Conservation (phyloP, 331 rosid genomes). For the Saraca asoca region DNA sequence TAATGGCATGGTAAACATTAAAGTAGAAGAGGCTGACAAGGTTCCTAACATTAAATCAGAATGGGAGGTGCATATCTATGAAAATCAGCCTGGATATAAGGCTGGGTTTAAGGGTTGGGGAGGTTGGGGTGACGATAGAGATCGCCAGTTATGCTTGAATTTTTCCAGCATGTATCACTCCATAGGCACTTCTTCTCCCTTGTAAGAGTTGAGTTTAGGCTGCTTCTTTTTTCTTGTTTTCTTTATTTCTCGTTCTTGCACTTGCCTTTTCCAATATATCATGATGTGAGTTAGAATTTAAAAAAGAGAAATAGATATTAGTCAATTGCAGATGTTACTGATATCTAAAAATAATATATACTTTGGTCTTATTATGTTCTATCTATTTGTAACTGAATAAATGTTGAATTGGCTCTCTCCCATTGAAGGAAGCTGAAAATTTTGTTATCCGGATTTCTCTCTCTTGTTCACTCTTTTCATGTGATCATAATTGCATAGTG, state of each 20-base stretch:
- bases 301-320: constrained; percentile 31
- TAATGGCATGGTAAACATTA: constrained; percentile 60
- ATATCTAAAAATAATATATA: constrained; percentile 14
- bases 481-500: constrained; percentile 11
- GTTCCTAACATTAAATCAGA: constrained; percentile 65
- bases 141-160: constrained; percentile 70
- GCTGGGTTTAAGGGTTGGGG: constrained; percentile 99
- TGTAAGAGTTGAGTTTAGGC: constrained; percentile 34
- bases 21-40: constrained; percentile 54
- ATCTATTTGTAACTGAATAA: constrained; percentile 37
- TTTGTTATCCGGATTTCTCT: not conserved
- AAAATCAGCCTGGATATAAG: constrained; percentile 78
- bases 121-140: constrained; percentile 96
- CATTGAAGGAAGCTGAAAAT: constrained; percentile 15
- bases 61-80: constrained; percentile 65
- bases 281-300: constrained; percentile 27
- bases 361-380: not conserved
- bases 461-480: constrained; percentile 2
- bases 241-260: not conserved
- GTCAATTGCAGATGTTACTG: constrained; percentile 30
- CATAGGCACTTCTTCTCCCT: constrained; percentile 31
- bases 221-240: constrained; percentile 21
- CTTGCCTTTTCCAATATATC: not conserved
- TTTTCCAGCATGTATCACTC: constrained; percentile 73
- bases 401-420: constrained; percentile 27